phyloP scores from a whole-genome alignment of 2,329 filamentous ascomycete genomes.

The Ilyonectria robusta region DNA sequence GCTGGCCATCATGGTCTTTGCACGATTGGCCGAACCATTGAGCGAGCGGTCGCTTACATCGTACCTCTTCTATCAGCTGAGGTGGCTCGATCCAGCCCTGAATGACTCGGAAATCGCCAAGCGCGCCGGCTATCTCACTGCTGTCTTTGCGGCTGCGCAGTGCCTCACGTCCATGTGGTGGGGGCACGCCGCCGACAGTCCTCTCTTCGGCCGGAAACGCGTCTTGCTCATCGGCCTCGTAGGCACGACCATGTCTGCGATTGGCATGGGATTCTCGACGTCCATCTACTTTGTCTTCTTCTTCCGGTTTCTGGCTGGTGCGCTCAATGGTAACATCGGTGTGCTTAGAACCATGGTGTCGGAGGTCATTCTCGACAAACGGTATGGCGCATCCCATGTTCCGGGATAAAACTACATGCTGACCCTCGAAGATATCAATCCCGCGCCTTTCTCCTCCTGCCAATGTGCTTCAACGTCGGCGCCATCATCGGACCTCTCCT shows the following conservation, averaged over 20 bases:
- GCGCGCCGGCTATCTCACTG: conserved; percentile 39
- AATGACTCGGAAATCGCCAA: conserved; percentile 30
- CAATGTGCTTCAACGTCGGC: conserved; percentile 44
- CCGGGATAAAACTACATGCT: background rate
- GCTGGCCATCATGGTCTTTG: conserved; percentile 45
- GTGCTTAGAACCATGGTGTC: conserved; percentile 44
- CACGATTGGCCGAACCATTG: conserved; percentile 47
- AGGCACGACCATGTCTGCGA: conserved; percentile 26
- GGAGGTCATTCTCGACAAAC: conserved; percentile 38
- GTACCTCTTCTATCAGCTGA: conserved; percentile 40
- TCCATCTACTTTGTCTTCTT: conserved; percentile 29
- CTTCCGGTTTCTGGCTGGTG: conserved; percentile 38
- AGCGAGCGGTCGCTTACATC: conserved; percentile 42
- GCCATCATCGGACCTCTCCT: conserved; percentile 44
- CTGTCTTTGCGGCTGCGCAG: conserved; percentile 39
- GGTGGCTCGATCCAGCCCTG: conserved; percentile 15
- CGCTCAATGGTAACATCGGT: conserved; percentile 40
- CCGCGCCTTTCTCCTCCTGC: conserved; percentile 39
- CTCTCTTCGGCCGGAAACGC: conserved; percentile 35
- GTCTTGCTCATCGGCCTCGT: conserved; percentile 38
- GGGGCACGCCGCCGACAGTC: conserved; percentile 35
- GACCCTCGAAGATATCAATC: conserved; percentile 23
- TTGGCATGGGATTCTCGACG: conserved; percentile 35
- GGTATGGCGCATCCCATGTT: conserved; percentile 14
- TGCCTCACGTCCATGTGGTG: conserved; percentile 39